Base-by-base conservation (phyloP, 129 eudicot species). In the Centella asiatica region DNA sequence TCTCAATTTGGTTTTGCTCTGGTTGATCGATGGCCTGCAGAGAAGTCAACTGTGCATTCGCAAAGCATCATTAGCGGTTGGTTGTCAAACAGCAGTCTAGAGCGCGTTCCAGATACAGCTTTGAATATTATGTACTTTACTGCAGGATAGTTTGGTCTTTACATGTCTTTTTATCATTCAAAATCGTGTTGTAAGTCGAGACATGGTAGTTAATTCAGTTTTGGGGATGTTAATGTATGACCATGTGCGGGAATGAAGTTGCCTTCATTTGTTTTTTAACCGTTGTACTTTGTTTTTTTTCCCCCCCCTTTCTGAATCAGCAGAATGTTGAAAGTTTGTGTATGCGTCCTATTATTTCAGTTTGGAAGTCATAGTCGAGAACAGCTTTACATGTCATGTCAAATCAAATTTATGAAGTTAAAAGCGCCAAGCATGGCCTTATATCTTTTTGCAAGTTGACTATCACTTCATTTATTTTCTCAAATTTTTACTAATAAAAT, bases 41-140 rank as follows among this genome's bases (percentile, higher is more conserved):
- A 6, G 56, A 25, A 9, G 8, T 27, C 72, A 1, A 60, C 25
- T 28, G 52, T 37, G 52, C 36, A 70, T 3, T 44, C 46, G 57
- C 75, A 27, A 40, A 70, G 81, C 69, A 75, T 76, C 14, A 79
- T 86, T 6, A 62, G 28, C 19, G 26, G 53, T 54, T 87, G 98
- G 98, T 83, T 84, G 46, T 67, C 67, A 24, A 74, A 70, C 55
- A 58, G 75, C 56, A 54, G 47, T 2, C 39, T 4, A 36, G 81
- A 62, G 10, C 52, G 44, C 42, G 39, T 79, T 67, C 84, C 80
- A 27, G 79, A 75, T 47, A 50, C 85, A 1, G 95, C 95, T 14
- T 74, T 90, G 54, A 84, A 82, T 75, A 87, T 90, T 27, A 62
- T 84, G 94, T 87, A 79, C 72, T 84, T 90, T 50, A 80, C 71